Evolutionary conservation across 164 flowering plant genomes (phyloP).

Genomic region (Magnolia kwangsiensis): DNA sequence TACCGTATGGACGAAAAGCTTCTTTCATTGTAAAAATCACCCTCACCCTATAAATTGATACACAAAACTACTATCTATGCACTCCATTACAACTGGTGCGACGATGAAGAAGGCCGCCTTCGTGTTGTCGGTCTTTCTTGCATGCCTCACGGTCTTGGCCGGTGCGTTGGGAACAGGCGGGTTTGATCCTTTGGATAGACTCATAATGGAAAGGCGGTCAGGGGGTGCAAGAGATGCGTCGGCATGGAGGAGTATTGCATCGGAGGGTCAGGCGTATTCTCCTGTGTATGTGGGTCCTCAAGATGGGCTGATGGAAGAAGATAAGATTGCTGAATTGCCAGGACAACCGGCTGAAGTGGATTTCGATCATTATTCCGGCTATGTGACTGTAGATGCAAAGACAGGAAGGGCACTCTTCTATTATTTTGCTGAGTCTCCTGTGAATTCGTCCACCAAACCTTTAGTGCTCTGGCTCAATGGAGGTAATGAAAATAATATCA

Average conservation of each 20-base stretch:
- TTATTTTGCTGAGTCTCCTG: constrained; percentile 18
- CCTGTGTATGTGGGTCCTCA: constrained; percentile 18
- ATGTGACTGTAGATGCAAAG: constrained; percentile 39
- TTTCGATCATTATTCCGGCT: constrained; percentile 57
- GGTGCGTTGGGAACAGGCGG: not conserved
- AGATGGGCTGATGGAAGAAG: constrained; percentile 33
- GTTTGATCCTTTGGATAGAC: not conserved
- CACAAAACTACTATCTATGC: no score
- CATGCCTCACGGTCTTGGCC: not conserved
- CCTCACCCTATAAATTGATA: no score
- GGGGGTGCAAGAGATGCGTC: not conserved
- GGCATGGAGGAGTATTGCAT: not conserved
- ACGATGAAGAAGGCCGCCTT: no score
- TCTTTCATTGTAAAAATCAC: no score
- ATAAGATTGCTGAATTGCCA: constrained; percentile 40
- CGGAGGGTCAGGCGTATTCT: not conserved
- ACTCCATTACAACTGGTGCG: no score
- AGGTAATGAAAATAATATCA: constrained; percentile 5
- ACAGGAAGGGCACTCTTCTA: constrained; percentile 41
- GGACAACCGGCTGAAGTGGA: constrained; percentile 50
- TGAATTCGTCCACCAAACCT: constrained; percentile 14
- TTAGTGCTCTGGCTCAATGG: constrained; percentile 19
- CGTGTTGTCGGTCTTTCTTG: no score
- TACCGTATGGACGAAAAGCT: no score
- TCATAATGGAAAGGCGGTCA: not conserved